Evolutionary conservation across 2,329 filamentous ascomycete species (phyloP), one percentile per base, ranked within the genome.

Genomic region (Pseudogymnoascus sp.): DNA sequence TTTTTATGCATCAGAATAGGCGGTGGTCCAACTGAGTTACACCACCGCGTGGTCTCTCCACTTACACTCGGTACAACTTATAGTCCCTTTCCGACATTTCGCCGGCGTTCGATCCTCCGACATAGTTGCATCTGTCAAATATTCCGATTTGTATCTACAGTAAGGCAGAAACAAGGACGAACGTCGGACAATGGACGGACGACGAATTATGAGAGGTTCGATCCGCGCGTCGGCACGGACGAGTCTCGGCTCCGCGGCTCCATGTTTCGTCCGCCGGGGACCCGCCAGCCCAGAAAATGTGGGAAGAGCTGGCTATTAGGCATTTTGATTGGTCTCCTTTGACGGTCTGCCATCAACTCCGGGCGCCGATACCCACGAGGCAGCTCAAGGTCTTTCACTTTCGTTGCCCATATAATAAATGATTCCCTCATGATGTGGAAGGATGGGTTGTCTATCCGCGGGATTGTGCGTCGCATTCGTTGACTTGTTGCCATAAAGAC

Each of bases 51-150:
- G 23, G 9, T 21, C 48, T 41, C 18, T 59, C n/a, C 28, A 60
- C 34, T 35, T 61, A 69, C 69, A 71, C 60, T 71, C 69, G 26
- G 65, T 65, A 61, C 69, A 71, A 58, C 67, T 69, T 52, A 62
- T 67, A 4, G 67, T 69, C 18, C 69, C 68, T 59, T 69, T 69
- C 21, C 69, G 66, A 61, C 59, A 30, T 18, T 35, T 62, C 15
- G 37, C 59, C 26, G 21, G 61, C 35, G 15, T 55, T 41, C 59
- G 58, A 12, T 60, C 59, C 37, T 64, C 59, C 15, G 48, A 39
- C 62, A 64, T 62, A 18, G 23, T 60, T 37, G 39, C 56, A 37
- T 28, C 34, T 8, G 34, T 37, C n/a, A 37, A 37, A 37, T 37
- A 37, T 37, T 37, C 34, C 34, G n/a, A 15, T 8, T 15, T 37